These are phyloP conservation scores for Citrus glauca DNA, from an alignment of 345 rosid species.

Conservation along the genomic window DNA sequence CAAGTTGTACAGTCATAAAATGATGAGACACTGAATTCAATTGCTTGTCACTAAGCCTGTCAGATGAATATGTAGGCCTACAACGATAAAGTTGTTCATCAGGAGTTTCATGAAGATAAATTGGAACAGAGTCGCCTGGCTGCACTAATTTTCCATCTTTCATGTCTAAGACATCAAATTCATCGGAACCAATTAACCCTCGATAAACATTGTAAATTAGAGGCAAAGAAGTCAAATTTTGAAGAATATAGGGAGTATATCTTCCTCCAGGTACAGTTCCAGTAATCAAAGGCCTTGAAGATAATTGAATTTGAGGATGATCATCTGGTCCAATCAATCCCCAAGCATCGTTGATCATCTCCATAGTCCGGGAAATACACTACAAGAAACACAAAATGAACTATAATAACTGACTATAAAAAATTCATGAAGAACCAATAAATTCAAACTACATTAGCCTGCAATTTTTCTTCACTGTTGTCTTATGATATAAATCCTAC, in stretches of 20 bases:
- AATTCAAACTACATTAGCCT: background rate
- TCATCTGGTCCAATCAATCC: constrained; percentile 36
- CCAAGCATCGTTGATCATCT: constrained; percentile 70
- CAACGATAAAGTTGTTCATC: constrained; percentile 51
- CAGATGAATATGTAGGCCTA: constrained; percentile 53
- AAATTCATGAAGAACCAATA: background rate
- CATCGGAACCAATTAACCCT: constrained; percentile 41
- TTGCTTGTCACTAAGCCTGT: constrained; percentile 57
- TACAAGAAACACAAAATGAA: constrained; percentile 14
- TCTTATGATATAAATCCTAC: background rate
- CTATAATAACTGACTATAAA: background rate
- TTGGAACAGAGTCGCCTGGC: constrained; percentile 77
- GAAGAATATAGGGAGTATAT: constrained; percentile 86
- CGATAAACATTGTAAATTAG: constrained; percentile 57
- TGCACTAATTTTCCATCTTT: constrained; percentile 48
- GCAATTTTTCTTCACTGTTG: background rate
- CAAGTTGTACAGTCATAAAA: constrained; percentile 73
- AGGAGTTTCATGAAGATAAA: constrained; percentile 55
- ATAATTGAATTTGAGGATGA: constrained; percentile 35
- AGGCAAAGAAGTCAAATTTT: constrained; percentile 86
- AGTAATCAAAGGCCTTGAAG: constrained; percentile 26
- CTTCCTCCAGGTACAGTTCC: constrained; percentile 46
- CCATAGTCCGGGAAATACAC: constrained; percentile 75
- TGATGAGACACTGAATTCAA: constrained; percentile 63
- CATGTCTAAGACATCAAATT: constrained; percentile 37